A percentile compares a stretch with the other conserved stretches of the same genome.
These are phyloP conservation scores for Pisolithus tinctorius DNA, from an alignment of 768 basidiomycete species.

Conservation along the genomic window DNA sequence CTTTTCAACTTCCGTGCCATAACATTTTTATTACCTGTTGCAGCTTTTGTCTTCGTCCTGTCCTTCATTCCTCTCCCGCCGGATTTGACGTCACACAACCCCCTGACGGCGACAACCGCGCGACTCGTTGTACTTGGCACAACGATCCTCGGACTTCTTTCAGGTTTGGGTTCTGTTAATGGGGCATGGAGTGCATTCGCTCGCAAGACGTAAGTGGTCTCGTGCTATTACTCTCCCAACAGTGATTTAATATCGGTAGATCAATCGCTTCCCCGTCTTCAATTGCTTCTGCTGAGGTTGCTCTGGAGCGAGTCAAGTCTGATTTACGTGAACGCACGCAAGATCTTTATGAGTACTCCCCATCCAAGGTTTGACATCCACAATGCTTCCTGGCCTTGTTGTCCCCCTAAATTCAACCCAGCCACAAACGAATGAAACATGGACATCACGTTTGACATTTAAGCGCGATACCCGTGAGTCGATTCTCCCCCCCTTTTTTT, in stretches of 20 bases:
- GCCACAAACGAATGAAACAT: slow-evolving; percentile 20
- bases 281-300: slow-evolving; percentile 48
- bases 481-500: slow-evolving; percentile 7
- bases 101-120: slow-evolving; percentile 44
- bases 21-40: slow-evolving; percentile 39
- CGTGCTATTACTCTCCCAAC: slow-evolving; percentile 3
- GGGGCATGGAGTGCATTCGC: slow-evolving; percentile 46
- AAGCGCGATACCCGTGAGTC: slow-evolving; percentile 27
- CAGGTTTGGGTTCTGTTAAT: slow-evolving; percentile 72
- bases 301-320: slow-evolving; percentile 51
- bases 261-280: slow-evolving; percentile 19
- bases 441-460: slow-evolving; percentile 24
- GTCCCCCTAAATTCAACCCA: slow-evolving; percentile 10
- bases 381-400: slow-evolving; percentile 2
- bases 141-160: slow-evolving; percentile 69
- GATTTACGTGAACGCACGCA: slow-evolving; percentile 40
- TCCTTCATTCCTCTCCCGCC: slow-evolving; percentile 64
- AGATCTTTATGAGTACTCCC: slow-evolving; percentile 18
- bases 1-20: slow-evolving; percentile 17
- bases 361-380: slow-evolving; percentile 18
- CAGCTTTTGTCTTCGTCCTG: slow-evolving; percentile 49
- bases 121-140: slow-evolving; percentile 74
- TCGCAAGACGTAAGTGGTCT: slow-evolving; percentile 19
- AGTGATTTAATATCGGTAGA: slow-evolving; percentile 10
- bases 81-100: slow-evolving; percentile 35